Evolutionary conservation across 768 basidiomycete genomes (phyloP), one percentile per base, ranked within the genome.

Genomic region (Trametes cubensis): DNA sequence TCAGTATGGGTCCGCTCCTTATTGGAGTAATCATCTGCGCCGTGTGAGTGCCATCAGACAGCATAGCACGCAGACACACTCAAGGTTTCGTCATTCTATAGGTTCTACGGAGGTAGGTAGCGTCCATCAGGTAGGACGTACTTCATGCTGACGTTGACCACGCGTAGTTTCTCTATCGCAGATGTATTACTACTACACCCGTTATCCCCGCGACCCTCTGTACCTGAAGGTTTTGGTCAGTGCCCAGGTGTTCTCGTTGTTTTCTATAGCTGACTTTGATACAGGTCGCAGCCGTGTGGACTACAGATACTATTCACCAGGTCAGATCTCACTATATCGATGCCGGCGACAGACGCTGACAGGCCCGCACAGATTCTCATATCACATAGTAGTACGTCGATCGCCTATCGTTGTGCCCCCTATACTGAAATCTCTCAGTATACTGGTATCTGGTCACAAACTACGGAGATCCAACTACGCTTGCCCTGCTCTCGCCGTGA

Each of bases 401-500:
- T 8, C 34, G 10, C 11, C 26, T 40, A 23, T 50, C 34, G 11
- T 17, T 5, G 13, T 47, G 15, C 40, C 25, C 26, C 21, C n/a
- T 25, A 17, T 41, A 63, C 17, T 10, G 34, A 34, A 2, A 11
- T 6, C 34, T 34, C 34, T 6, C 65, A 85, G 84, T 83, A 15
- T 84, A 84, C 58, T 74, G 77, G 65, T 85, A 84, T 66, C 73
- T 83, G 55, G 77, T 85, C 40, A 79, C 79, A 8, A 82, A 82
- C 66, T 84, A 78, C 72, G 76, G 75, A 63, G 79, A 80, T 50
- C 76, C 80, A 2, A 67, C 58, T 7, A 66, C 65, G 26, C 70
- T 84, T n/a, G 67, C 68, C 7, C 55, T 71, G 38, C 79, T 85
- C 66, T 78, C 83, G 38, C 84, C 83, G 83, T 82, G 63, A 40